A percentile compares a stretch with the other conserved stretches of the same genome.
phyloP scores from a whole-genome alignment of 495 filamentous ascomycete species.

The Tuber aestivum region DNA sequence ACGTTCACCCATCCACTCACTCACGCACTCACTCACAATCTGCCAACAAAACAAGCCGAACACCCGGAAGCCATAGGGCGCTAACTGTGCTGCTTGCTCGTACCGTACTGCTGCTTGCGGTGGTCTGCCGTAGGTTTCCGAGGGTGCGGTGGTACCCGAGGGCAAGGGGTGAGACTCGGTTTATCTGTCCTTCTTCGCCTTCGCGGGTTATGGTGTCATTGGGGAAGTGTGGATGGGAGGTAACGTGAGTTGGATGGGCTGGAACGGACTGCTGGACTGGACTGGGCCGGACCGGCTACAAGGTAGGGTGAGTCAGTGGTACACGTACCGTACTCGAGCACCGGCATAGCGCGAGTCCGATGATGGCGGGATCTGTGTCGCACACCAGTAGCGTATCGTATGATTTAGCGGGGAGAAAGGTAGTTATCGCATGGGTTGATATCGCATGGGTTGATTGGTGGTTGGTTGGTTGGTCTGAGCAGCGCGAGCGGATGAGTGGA shows the following conservation, averaged over 20 bases:
- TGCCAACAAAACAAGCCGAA: too few relatives aligned
- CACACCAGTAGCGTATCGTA: background rate
- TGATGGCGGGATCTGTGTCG: background rate
- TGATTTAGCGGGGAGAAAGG: too few relatives aligned
- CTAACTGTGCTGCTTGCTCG: too few relatives aligned
- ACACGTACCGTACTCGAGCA: background rate
- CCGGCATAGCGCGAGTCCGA: background rate
- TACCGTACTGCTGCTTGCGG: too few relatives aligned
- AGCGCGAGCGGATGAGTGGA: background rate
- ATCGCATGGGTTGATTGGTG: background rate
- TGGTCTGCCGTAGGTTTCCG: background rate
- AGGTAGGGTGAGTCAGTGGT: background rate
- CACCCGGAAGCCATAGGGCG: background rate
- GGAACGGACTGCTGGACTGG: background rate
- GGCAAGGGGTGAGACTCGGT: background rate
- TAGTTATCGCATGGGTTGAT: background rate
- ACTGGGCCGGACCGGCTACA: background rate
- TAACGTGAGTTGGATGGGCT: background rate
- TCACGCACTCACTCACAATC: too few relatives aligned
- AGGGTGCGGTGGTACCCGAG: background rate
- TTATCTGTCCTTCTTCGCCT: background rate
- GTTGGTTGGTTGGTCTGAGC: background rate
- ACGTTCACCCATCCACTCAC: too few relatives aligned
- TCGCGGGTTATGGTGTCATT: background rate
- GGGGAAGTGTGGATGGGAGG: background rate